Percentiles rank a stretch among this genome's conserved stretches.
Evolutionary conservation across 2,329 filamentous ascomycete genomes (phyloP).

Genomic region (Xylaria digitata): DNA sequence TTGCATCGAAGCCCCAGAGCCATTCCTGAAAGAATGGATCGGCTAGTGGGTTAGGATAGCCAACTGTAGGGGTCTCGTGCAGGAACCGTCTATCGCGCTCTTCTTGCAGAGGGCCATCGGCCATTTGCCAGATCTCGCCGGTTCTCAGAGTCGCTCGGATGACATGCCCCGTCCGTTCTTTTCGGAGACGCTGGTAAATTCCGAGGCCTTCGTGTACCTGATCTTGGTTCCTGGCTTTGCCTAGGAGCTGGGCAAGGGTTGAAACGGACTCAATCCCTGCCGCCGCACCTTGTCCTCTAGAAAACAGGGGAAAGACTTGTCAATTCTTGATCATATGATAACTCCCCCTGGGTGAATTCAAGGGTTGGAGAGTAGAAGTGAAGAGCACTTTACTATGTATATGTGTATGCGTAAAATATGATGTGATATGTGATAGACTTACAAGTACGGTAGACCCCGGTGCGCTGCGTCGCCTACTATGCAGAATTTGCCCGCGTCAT

Average conservation of each 20-base stretch:
- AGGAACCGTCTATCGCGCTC: constrained; percentile 39
- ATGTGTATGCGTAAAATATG: not conserved
- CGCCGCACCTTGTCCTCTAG: constrained; percentile 40
- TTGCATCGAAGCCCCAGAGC: constrained; percentile 41
- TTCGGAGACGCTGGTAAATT: constrained; percentile 39
- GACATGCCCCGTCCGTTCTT: constrained; percentile 38
- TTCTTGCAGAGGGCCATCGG: constrained; percentile 39
- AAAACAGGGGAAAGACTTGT: constrained; percentile 5
- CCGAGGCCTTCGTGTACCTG: constrained; percentile 27
- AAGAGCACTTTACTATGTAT: not conserved
- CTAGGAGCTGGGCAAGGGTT: constrained; percentile 37
- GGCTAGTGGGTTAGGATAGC: constrained; percentile 40
- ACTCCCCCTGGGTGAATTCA: not conserved
- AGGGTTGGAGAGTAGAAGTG: too few relatives aligned
- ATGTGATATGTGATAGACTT: constrained; percentile 25
- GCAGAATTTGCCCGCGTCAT: constrained; percentile 35
- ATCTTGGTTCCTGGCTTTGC: constrained; percentile 26
- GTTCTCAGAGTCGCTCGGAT: constrained; percentile 39
- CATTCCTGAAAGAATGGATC: constrained; percentile 43
- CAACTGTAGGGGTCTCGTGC: constrained; percentile 35
- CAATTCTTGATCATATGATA: not conserved
- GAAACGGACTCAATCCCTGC: constrained; percentile 40
- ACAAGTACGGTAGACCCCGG: constrained; percentile 39
- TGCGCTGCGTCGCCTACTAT: constrained; percentile 42
- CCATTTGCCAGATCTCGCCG: constrained; percentile 40